Base-by-base conservation (phyloP, 2,329 filamentous ascomycete genomes). In the Fusarium protoensiforme region DNA sequence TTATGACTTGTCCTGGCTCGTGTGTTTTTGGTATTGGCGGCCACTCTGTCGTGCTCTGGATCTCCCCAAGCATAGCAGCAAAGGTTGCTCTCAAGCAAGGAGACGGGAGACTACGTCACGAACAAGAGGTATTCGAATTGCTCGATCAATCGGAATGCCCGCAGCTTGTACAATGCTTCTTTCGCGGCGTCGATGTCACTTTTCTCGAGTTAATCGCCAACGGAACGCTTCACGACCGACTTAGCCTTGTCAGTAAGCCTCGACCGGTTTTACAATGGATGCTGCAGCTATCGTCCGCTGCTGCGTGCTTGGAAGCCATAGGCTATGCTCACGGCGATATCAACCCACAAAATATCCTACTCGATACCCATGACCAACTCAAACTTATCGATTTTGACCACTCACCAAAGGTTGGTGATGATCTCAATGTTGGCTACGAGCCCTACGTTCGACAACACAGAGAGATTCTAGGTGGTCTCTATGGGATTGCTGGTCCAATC, bases 321-420 rank as follows among this genome's bases (percentile, higher is more conserved):
- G 71, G 71, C 8, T 68, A 72, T 53, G 57, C 66, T 29, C 72
- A 75, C 46, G 68, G 69, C 2, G 66, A 76, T 31, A 72, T 74
- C 39, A 70, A 74, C 54, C 74, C 70, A 11, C 58, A 69, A n/a
- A 74, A 76, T 18, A 65, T 76, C n/a, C 31, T 76, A 14, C 10
- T 74, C 29, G 64, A 68, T 43, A 56, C 33, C 29, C 9, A 71
- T 39, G 69, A 76, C 61, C 22, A 73, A 46, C 38, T 73, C 20
- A 69, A 63, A 38, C 60, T 74, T 4, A 71, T 74, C 33, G 72
- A 76, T 36, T 76, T 76, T 61, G 67, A 75, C 59, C 64, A 76
- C 35, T 60, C 67, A 4, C 46, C 36, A 3, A 39, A 46, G 36
- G 31, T 67, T 24, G 68, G 70, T 14, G 43, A 63, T 7, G 27